Conservation (phyloP, 495 filamentous ascomycete species). For the Aspergillus heteromorphus region DNA sequence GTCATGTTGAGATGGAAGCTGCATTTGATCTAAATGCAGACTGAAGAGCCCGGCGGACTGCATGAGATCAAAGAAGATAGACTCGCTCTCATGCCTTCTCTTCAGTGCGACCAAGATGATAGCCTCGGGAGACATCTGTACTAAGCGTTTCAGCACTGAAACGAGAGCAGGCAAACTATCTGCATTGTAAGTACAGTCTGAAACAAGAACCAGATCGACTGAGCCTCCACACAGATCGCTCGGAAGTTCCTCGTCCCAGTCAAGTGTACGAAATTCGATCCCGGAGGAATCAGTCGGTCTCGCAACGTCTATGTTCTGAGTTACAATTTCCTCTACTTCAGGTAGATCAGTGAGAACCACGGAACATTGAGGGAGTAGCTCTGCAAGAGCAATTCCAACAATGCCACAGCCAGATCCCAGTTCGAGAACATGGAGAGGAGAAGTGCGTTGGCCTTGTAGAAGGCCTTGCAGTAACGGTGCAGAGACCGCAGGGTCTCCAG, state of each 20-base stretch:
- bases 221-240: conserved; percentile 27
- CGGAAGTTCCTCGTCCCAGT: conserved; percentile 62
- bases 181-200: conserved; percentile 94
- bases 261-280: conserved; percentile 56
- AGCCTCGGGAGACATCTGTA: conserved; percentile 42
- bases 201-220: conserved; percentile 72
- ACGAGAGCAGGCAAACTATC: conserved; percentile 76
- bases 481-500: conserved; percentile 8
- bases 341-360: conserved; percentile 78
- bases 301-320: conserved; percentile 47
- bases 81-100: conserved; percentile 76
- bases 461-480: conserved; percentile 24
- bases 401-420: conserved; percentile 82
- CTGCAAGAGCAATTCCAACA: conserved; percentile 70
- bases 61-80: conserved; percentile 75
- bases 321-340: conserved; percentile 64
- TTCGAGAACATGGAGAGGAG: conserved; percentile 59
- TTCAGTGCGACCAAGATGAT: conserved; percentile 76
- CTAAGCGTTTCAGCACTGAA: conserved; percentile 55
- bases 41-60: conserved; percentile 46
- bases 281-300: conserved; percentile 30
- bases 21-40: conserved; percentile 41
- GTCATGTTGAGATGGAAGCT: conserved; percentile 54
- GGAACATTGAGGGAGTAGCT: conserved; percentile 45
- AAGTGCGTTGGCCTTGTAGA: conserved; percentile 18